phyloP scores from a whole-genome alignment of 2,329 filamentous ascomycete species.

The Biscogniauxia mediterranea region DNA sequence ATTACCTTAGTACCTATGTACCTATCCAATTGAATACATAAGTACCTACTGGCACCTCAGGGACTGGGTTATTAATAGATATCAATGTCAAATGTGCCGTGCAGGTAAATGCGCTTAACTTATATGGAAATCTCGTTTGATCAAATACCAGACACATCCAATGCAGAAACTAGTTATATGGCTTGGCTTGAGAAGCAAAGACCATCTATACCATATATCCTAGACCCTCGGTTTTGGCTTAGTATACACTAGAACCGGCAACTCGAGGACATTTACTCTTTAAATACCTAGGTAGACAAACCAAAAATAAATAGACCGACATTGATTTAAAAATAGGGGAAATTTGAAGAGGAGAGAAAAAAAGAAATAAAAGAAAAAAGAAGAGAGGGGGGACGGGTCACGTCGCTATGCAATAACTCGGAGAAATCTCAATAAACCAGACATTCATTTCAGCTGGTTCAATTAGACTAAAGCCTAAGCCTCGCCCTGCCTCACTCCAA shows the following conservation, averaged over 20 bases:
- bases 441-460: background rate
- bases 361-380: background rate
- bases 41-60: too few relatives aligned
- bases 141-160: background rate
- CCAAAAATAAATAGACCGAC: too few relatives aligned
- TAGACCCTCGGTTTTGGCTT: background rate
- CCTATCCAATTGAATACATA: background rate
- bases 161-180: too few relatives aligned
- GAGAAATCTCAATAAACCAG: background rate
- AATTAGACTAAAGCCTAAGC: background rate
- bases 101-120: too few relatives aligned
- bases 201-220: background rate
- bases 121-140: background rate
- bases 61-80: background rate
- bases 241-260: background rate
- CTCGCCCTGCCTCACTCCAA: background rate
- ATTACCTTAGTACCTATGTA: too few relatives aligned
- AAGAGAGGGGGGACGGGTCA: background rate
- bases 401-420: background rate
- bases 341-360: background rate
- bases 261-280: background rate
- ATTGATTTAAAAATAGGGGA: background rate
- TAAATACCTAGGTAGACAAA: too few relatives aligned
- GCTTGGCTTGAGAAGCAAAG: background rate
- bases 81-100: too few relatives aligned